Conservation (phyloP, 2,329 filamentous ascomycete species). For the Fusarium domesticum region DNA sequence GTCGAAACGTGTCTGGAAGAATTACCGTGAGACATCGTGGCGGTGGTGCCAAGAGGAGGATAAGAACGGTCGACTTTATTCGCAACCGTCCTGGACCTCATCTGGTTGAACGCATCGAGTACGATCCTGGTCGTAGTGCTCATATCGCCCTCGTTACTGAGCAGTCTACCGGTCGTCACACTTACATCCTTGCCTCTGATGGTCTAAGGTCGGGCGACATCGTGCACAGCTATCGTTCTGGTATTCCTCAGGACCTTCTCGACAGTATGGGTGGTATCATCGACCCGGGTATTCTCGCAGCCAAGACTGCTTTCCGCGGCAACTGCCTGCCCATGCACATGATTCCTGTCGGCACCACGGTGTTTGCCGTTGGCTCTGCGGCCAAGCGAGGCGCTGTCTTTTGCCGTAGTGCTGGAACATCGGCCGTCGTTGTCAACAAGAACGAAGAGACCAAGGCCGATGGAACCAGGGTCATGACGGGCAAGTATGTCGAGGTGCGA, state of each 20-base stretch:
- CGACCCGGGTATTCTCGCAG: conserved; percentile 92
- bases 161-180: conserved; percentile 69
- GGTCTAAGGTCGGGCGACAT: conserved; percentile 89
- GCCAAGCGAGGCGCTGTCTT: conserved; percentile 77
- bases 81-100: conserved; percentile 78
- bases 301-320: conserved; percentile 88
- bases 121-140: conserved; percentile 88
- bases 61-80: conserved; percentile 86
- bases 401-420: conserved; percentile 91
- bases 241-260: conserved; percentile 83
- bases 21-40: conserved; percentile 90
- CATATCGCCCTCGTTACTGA: conserved; percentile 87
- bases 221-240: conserved; percentile 86
- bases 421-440: conserved; percentile 84
- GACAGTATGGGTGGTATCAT: conserved; percentile 89
- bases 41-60: conserved; percentile 87
- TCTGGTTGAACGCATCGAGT: conserved; percentile 88
- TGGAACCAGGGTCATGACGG: conserved; percentile 60
- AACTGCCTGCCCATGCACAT: conserved; percentile 96
- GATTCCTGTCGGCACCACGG: conserved; percentile 88
- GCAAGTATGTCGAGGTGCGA: conserved; percentile 77
- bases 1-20: conserved; percentile 80
- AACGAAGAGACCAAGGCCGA: conserved; percentile 68
- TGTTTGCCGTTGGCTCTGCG: conserved; percentile 83
- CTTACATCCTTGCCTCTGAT: conserved; percentile 93